Evolutionary conservation across 1,139 yeast genomes (phyloP), one percentile per base, ranked within the genome.

Genomic region (Candida sp.): DNA sequence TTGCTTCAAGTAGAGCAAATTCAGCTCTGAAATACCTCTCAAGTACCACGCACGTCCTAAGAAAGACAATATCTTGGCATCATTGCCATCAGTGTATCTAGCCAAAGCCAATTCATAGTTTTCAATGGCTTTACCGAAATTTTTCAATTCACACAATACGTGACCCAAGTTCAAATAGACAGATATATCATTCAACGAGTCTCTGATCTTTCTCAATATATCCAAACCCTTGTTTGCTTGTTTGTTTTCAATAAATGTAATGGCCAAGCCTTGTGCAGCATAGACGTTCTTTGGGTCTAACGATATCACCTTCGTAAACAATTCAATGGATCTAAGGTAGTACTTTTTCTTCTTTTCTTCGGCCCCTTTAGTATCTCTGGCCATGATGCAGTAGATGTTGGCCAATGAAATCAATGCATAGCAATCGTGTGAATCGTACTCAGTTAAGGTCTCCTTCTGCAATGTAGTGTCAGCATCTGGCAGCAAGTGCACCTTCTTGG

Each of bases 211-310:
- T 68, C 96, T 83, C 63, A 96, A 86, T 49, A 92, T 86, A 58
- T 91, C 96, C 62, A 92, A 78, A 0, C 98, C 97, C 57, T 86
- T 80, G 40, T 83, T 85, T 25, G 84, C 72, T 54, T 90, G 87
- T 62, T 89, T 90, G 63, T 88, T 88, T 61, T 93, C 98, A 25
- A 96, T 96, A 68, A 91, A 89, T 8, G 93, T 85, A 49, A 94
- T 92, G 1, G 98, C 99, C 56, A 96, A 80, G 48, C 99, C 99
- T 69, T 94, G 99, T 0, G 99, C 99, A 2, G 98, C 99, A 72
- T 88, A 94, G 1, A 94, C 96, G 66, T 94, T 91, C 58, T 82
- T 78, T 5, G 94, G 83, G 70, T 94, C 99, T 35, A 92, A 75
- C 47, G 89, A 86, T 52, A 96, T 75, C 1, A 92, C 98, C 69